Evolutionary conservation across 805 yeast genomes (phyloP).

Genomic region (Candida suzukii): DNA sequence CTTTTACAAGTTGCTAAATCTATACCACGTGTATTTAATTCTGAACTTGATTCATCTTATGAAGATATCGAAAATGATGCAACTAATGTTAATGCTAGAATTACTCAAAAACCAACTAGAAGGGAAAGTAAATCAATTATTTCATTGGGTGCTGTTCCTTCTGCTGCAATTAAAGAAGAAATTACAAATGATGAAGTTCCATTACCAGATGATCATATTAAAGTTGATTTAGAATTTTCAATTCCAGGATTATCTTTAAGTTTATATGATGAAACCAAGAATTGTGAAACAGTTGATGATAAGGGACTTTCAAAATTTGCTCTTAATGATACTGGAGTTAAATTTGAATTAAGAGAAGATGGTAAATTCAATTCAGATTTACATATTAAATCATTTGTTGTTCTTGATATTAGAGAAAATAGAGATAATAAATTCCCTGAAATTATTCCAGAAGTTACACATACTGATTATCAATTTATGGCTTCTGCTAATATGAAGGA

Average conservation of each 20-base stretch:
- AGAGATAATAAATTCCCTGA: slow-evolving; percentile 69
- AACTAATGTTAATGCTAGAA: slow-evolving; percentile 48
- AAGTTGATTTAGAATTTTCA: slow-evolving; percentile 42
- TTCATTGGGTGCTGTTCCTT: not conserved
- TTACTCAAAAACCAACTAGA: slow-evolving; percentile 14
- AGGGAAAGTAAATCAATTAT: not conserved
- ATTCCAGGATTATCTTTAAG: slow-evolving; percentile 62
- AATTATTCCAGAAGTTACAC: slow-evolving; percentile 64
- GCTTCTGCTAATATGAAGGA: slow-evolving; percentile 40
- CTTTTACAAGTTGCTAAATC: slow-evolving; percentile 48
- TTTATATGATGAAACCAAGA: slow-evolving; percentile 45
- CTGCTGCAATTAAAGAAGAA: slow-evolving; percentile 4
- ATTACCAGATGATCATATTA: slow-evolving; percentile 24
- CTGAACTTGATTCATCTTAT: slow-evolving; percentile 30
- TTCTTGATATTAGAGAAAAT: slow-evolving; percentile 61
- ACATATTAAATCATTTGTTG: slow-evolving; percentile 64
- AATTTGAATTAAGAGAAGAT: slow-evolving; percentile 43
- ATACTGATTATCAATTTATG: slow-evolving; percentile 65
- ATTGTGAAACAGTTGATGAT: slow-evolving; percentile 26
- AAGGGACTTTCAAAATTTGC: slow-evolving; percentile 50
- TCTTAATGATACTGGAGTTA: slow-evolving; percentile 49
- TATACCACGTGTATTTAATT: slow-evolving; percentile 45
- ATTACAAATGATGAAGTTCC: not conserved
- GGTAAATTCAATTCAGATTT: slow-evolving; percentile 54
- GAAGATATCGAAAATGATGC: slow-evolving; percentile 61